Evolutionary conservation across 306 rosid genomes (phyloP).

Genomic region (Quercus robur): DNA sequence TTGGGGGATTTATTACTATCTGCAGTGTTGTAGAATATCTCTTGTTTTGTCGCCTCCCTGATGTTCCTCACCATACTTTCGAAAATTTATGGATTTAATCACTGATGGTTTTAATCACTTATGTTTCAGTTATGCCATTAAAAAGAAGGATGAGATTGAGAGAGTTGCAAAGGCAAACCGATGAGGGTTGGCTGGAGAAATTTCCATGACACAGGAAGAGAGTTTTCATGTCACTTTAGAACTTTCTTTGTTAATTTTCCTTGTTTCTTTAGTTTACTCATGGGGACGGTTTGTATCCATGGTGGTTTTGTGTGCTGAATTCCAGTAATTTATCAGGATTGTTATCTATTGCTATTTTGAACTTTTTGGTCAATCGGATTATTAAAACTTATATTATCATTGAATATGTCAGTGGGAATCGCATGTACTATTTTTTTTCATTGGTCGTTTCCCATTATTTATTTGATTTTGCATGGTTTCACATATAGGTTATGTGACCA

Average conservation of each 20-base stretch:
- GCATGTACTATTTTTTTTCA: too few species aligned
- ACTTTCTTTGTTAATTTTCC: not conserved
- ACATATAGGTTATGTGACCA: too few species aligned
- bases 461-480: too few species aligned
- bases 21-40: not conserved
- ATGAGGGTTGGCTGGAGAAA: conserved; percentile 9
- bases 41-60: not conserved
- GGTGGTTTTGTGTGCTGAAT: not conserved
- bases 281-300: not conserved
- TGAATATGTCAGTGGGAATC: too few species aligned
- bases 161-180: conserved; percentile 62
- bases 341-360: not conserved
- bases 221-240: not conserved
- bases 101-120: not conserved
- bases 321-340: not conserved
- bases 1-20: not conserved
- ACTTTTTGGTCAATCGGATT: not conserved
- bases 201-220: not conserved
- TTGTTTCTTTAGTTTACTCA: not conserved
- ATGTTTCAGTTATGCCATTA: conserved; percentile 44
- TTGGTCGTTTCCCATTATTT: too few species aligned
- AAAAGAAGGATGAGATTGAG: conserved; percentile 57
- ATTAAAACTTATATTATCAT: too few species aligned
- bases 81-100: not conserved
- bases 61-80: not conserved